Evolutionary conservation across 345 rosid species (phyloP), one percentile per base, ranked within the genome.

Genomic region (Cardamine chenopodiifolia): DNA sequence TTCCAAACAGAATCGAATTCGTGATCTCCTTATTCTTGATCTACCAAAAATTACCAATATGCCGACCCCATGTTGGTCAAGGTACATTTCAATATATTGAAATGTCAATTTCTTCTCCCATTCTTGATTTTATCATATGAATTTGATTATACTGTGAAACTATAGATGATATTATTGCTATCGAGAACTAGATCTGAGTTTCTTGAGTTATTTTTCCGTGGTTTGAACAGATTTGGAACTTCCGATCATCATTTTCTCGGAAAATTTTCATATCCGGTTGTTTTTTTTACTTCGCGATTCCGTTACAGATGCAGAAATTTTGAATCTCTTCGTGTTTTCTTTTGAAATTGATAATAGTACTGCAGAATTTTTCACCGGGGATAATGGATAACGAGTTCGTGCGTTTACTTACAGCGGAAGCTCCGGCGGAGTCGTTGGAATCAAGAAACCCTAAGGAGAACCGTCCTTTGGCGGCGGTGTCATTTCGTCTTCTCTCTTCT

Each of bases 371-470:
- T 9, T 49, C 67, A 26, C 58, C 22, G 78, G 34, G 35, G 49
- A 45, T 20, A 49, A 77, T 78, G 54, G 76, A 79, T 28, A 81
- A 85, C 88, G 50, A 86, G 81, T 70, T 81, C 73, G 29, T 59
- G 67, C 81, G 80, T 44, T 81, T 81, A 14, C 11, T 0, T 71
- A 78, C 77, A 52, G 68, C 49, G 73, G 63, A 26, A 52, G 48
- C 60, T 64, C 77, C 62, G 67, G 45, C 62, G 68, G 64, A 8
- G 56, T 63, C 57, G 55, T 29, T 4, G 74, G 70, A 25, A 62
- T 62, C 48, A 62, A 13, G 66, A 53, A 45, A 2, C 12, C 71
- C 0, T 55, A 48, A 53, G 80, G 81, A 18, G 73, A 71, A 42
- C 49, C 54, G 2, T 71, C 76, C 37, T 20, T 37, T 14, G 68